phyloP scores from a whole-genome alignment of 129 eudicot genomes.

The Pulicaria dysenterica region DNA sequence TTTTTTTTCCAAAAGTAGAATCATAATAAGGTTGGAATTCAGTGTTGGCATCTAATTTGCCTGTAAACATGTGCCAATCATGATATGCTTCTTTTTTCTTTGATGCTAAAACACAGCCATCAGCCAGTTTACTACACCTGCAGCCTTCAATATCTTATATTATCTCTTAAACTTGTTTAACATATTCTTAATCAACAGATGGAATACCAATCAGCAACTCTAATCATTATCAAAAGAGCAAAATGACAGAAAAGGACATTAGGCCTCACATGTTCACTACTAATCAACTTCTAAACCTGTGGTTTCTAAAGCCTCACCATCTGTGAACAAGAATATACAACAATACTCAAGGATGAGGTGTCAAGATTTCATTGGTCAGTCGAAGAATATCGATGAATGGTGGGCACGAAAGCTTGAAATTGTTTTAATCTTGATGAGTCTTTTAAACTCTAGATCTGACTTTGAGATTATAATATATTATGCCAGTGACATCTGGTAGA shows the following conservation, averaged over 20 bases:
- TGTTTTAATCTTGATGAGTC: conserved; percentile 35
- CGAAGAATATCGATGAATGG: conserved; percentile 50
- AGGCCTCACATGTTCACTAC: conserved; percentile 38
- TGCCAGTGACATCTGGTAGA: conserved; percentile 35
- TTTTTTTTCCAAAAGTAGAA: conserved; percentile 41
- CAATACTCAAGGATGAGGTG: conserved; percentile 37
- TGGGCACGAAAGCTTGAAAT: conserved; percentile 53
- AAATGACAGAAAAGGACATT: conserved; percentile 35
- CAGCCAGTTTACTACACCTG: conserved; percentile 43
- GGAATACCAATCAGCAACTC: conserved; percentile 26
- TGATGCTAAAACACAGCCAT: conserved; percentile 39
- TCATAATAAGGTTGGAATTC: conserved; percentile 39
- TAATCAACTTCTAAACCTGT: conserved; percentile 28
- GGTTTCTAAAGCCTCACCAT: conserved; percentile 20
- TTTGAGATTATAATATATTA: conserved; percentile 30
- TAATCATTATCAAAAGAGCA: conserved; percentile 39
- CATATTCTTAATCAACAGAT: conserved; percentile 27
- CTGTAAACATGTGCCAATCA: conserved; percentile 41
- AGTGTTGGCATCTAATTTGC: conserved; percentile 38
- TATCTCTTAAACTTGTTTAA: conserved; percentile 35
- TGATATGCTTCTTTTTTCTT: conserved; percentile 37
- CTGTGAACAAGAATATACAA: no score
- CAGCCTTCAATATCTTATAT: conserved; percentile 33
- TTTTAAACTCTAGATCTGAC: conserved; percentile 38
- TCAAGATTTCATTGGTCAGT: conserved; percentile 34